Base-by-base conservation (phyloP, 208 protist species). In the Trypanosoma theileri region DNA sequence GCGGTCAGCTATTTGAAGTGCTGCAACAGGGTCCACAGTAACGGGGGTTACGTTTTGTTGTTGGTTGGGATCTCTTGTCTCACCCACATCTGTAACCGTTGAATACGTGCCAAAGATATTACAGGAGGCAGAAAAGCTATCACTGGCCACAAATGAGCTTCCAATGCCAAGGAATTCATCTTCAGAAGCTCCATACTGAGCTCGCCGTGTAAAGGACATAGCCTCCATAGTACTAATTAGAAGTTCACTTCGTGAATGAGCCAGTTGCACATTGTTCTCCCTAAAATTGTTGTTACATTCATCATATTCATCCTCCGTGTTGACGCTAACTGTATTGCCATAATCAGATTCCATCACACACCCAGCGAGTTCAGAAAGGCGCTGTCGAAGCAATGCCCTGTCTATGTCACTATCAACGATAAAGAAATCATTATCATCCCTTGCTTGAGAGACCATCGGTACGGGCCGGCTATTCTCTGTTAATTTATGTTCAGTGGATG, bases 1-100 rank as follows among this genome's bases (percentile, higher is more conserved):
- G 16, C 44, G 60, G 13, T 62, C 61, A 56, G 56, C 40, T 40
- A 69, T 69, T 22, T 55, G 62, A 14, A 69, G 21, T 44, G 56
- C 61, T 16, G 62, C 22, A 28, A 68, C 17, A 16, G 61, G 55
- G 48, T 75, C 69, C 1, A 69, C 48, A 16, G 21, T 11, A 8
- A 17, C 28, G 22, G 40, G 19, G 19, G 45, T 10, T 4, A 21
- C 41, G 31, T 6, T 12, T 51, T n/a, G 35, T 42, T 60, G 56
- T 60, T 41, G 31, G 42, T 19, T 60, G 7, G 4, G 1, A 0
- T 19, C 31, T n/a, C 4, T 41, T 44, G 13, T 19, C 7, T 19
- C 26, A 12, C 9, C 1, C 2, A 42, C 3, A 28, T 31, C 56
- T 45, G 4, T 0, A 46, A 40, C 6, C 14, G 56, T 19, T 11